phyloP scores from a whole-genome alignment of 1,139 yeast genomes.

The Zygosaccharomyces sapae region DNA sequence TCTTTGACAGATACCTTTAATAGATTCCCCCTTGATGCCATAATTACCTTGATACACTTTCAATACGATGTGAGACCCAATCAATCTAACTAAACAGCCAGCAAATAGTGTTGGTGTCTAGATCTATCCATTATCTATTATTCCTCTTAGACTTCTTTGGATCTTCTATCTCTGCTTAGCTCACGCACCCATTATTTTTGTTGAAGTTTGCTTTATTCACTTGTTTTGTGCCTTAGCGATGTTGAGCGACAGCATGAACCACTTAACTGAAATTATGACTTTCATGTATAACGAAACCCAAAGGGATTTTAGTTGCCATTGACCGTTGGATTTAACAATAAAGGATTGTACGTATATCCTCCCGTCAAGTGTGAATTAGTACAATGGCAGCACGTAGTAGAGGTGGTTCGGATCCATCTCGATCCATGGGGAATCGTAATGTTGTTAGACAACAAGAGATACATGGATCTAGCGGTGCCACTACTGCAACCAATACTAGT shows the following conservation, averaged over 20 bases:
- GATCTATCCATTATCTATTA: background rate
- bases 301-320: too few species aligned
- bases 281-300: background rate
- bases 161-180: background rate
- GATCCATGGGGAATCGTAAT: background rate
- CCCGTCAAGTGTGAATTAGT: background rate
- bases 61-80: background rate
- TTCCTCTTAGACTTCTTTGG: background rate
- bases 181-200: background rate
- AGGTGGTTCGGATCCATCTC: constrained; percentile 2
- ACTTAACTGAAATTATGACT: background rate
- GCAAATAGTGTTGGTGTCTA: background rate
- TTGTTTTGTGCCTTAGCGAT: constrained; percentile 7
- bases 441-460: background rate
- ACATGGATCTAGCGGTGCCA: constrained; percentile 1
- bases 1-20: constrained; percentile 12
- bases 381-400: background rate
- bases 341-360: background rate
- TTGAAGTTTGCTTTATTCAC: constrained; percentile 3
- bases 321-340: too few species aligned
- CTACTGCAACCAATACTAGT: constrained; percentile 1
- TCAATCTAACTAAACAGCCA: too few species aligned
- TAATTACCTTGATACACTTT: background rate
- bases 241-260: constrained; percentile 1
- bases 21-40: background rate